Evolutionary conservation across 768 basidiomycete species (phyloP), one percentile per base, ranked within the genome.

Genomic region (Boletus sp.): DNA sequence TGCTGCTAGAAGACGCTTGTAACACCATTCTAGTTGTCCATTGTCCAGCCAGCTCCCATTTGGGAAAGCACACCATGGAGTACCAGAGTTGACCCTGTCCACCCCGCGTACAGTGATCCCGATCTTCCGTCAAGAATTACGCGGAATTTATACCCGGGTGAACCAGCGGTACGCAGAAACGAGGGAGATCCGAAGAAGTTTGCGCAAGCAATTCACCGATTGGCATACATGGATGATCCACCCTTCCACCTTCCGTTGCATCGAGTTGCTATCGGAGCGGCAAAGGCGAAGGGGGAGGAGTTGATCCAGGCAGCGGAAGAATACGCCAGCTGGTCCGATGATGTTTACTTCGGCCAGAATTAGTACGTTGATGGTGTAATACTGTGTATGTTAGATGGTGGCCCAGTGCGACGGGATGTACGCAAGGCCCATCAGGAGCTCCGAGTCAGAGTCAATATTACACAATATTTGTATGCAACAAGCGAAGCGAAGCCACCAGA

Each of bases 261-360:
- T 32, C 59, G 57, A 17, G 61, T 57, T 20, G 57, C 69, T 5
- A 37, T 68, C 30, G 55, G 54, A 33, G 66, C 67, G 8, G 66
- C 64, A 45, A 68, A 51, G 41, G 44, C 33, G 35, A 70, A 28
- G 40, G 69, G 69, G 20, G 50, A 70, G n/a, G 53, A 24, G 32
- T 56, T 68, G 14, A 63, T 69, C 20, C 56, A 42, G 33, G 37
- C 69, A 9, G 67, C 58, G 24, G 58, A 68, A 52, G 51, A 68
- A 46, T 70, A 70, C 18, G 69, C 65, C 36, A 57, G 52, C 53
- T 68, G 68, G 68, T 70, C 68, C 6, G 64, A 68, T 20, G 57
- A 70, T 46, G 51, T 70, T 52, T 68, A 70, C 46, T 60, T 35
- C 33, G 7, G 15, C 45, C 45, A 47, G 24, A 46, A 59, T 56